Percentiles rank a stretch among this genome's conserved stretches.
Evolutionary conservation across 2,329 filamentous ascomycete species (phyloP).

Genomic region (Pseudocercospora crystallina): DNA sequence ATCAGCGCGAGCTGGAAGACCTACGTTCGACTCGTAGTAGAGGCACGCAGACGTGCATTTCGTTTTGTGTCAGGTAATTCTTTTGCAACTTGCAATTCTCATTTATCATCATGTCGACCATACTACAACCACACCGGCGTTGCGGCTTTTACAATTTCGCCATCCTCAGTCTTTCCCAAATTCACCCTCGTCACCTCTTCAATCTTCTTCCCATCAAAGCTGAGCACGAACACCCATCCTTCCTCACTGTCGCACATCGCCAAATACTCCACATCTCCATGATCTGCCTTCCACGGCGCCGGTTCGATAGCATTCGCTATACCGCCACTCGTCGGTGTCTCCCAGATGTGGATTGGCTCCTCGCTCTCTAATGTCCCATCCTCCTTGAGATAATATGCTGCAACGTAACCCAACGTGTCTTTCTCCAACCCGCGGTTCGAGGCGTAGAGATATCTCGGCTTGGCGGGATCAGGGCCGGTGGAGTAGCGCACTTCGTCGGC

Average conservation of each 20-base stretch:
- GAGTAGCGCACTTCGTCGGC: slow-evolving; percentile 38
- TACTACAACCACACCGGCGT: slow-evolving; percentile 37
- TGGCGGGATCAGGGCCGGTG: slow-evolving; percentile 25
- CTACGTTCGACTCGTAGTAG: no score
- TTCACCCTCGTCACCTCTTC: slow-evolving; percentile 31
- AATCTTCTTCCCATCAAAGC: slow-evolving; percentile 34
- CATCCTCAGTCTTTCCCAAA: slow-evolving; percentile 33
- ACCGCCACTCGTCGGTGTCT: slow-evolving; percentile 37
- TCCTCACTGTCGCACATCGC: slow-evolving; percentile 38
- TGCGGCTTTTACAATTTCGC: slow-evolving; percentile 31
- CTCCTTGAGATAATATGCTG: slow-evolving; percentile 28
- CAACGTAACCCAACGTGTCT: slow-evolving; percentile 34
- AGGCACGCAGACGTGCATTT: no score
- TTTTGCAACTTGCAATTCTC: no score
- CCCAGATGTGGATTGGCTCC: slow-evolving; percentile 32
- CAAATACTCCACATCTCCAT: slow-evolving; percentile 30
- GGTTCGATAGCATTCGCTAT: slow-evolving; percentile 39
- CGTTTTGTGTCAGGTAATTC: no score
- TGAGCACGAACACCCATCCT: slow-evolving; percentile 34
- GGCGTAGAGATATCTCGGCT: slow-evolving; percentile 35
- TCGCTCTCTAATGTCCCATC: slow-evolving; percentile 30
- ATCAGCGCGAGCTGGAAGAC: no score
- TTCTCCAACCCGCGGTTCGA: slow-evolving; percentile 35
- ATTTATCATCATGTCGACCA: no score
- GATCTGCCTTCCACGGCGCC: slow-evolving; percentile 27